These are phyloP conservation scores for Candida easanensis DNA, from an alignment of 805 yeast species.

Conservation along the genomic window DNA sequence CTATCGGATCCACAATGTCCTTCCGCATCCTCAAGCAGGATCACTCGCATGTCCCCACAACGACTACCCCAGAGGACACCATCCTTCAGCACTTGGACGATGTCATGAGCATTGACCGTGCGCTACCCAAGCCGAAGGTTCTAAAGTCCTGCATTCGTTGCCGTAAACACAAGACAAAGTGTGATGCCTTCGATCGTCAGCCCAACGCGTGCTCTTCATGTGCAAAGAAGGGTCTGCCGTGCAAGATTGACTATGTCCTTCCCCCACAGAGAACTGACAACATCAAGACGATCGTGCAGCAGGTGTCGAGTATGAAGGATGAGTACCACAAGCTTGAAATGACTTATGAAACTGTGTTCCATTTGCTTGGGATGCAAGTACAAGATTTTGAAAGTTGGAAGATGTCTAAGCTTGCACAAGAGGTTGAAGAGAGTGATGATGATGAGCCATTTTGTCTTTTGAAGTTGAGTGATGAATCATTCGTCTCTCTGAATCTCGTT, in stretches of 20 bases:
- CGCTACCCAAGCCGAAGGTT: constrained; percentile 36
- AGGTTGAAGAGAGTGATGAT: constrained; percentile 1
- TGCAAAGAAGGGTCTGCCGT: constrained; percentile 45
- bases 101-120: constrained; percentile 9
- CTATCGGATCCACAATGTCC: neutral
- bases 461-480: constrained; percentile 12
- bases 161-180: constrained; percentile 63
- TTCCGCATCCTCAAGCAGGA: constrained; percentile 6
- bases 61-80: constrained; percentile 2
- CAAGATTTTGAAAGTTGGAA: constrained; percentile 23
- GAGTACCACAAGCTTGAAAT: constrained; percentile 13
- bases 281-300: constrained; percentile 21
- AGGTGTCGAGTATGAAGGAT: constrained; percentile 17
- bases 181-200: constrained; percentile 50
- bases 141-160: constrained; percentile 63
- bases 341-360: constrained; percentile 14
- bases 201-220: constrained; percentile 62
- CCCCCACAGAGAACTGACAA: constrained; percentile 41
- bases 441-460: constrained; percentile 11
- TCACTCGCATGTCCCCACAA: neutral
- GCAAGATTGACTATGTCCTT: constrained; percentile 54
- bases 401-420: constrained; percentile 1
- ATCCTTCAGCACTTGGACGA: constrained; percentile 9
- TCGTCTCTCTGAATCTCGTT: constrained; percentile 10
- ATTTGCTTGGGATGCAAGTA: constrained; percentile 12